Evolutionary conservation across 345 rosid species (phyloP).

Genomic region (Murraya paniculata): DNA sequence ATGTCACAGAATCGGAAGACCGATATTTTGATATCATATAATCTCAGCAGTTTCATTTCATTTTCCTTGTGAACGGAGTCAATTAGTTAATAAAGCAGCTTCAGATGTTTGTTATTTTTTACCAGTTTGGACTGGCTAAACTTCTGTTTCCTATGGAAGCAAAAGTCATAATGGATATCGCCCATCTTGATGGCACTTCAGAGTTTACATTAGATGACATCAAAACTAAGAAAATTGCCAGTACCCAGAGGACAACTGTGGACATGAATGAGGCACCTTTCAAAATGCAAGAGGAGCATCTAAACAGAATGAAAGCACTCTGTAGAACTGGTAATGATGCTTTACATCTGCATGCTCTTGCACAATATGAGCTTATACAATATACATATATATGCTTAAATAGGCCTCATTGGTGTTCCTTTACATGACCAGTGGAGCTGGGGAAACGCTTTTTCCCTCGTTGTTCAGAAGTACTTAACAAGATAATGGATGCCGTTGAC

Average conservation of each 20-base stretch:
- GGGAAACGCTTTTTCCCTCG: constrained; percentile 78
- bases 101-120: neutral
- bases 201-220: constrained; percentile 58
- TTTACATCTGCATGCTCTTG: neutral
- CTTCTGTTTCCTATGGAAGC: constrained; percentile 87
- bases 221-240: constrained; percentile 24
- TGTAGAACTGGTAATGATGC: constrained; percentile 58
- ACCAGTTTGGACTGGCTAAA: constrained; percentile 78
- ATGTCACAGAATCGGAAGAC: neutral
- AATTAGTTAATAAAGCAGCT: neutral
- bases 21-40: neutral
- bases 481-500: constrained; percentile 70
- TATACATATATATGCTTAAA: neutral
- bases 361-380: neutral
- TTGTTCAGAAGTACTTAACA: constrained; percentile 65
- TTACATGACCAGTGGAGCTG: constrained; percentile 55
- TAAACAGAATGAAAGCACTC: constrained; percentile 60
- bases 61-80: neutral
- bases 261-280: constrained; percentile 71
- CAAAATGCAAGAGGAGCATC: constrained; percentile 66
- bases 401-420: neutral
- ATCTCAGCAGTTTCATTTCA: neutral
- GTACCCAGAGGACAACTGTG: constrained; percentile 40
- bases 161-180: constrained; percentile 60
- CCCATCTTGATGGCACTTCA: constrained; percentile 53